phyloP scores from a whole-genome alignment of 768 basidiomycete genomes.

The Mycena polygramma region DNA sequence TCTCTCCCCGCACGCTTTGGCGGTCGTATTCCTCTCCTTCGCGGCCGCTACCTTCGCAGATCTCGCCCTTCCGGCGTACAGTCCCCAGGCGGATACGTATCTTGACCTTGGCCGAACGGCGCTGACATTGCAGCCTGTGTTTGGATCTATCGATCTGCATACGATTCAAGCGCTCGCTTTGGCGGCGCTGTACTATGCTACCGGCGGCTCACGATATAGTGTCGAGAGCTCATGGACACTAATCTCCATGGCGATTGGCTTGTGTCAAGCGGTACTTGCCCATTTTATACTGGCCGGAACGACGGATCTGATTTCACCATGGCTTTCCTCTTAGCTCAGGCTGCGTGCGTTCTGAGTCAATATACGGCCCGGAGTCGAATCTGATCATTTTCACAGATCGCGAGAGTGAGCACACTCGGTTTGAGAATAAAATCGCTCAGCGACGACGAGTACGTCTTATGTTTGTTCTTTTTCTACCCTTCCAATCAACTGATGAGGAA shows the following conservation, averaged over 20 bases:
- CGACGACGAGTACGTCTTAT: slow-evolving; percentile 6
- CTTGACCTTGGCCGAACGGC: slow-evolving; percentile 34
- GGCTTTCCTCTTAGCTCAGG: neutral
- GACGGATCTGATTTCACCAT: neutral
- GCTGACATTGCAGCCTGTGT: slow-evolving; percentile 28
- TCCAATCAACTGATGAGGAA: neutral
- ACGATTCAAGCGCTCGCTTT: slow-evolving; percentile 38
- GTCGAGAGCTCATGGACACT: slow-evolving; percentile 51
- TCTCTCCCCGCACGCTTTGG: slow-evolving; percentile 4
- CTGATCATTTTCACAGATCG: slow-evolving; percentile 9
- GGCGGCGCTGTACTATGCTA: slow-evolving; percentile 30
- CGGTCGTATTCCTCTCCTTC: slow-evolving; percentile 7
- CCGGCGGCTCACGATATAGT: slow-evolving; percentile 39
- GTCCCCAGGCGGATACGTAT: slow-evolving; percentile 36
- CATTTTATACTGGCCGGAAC: neutral
- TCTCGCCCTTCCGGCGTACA: slow-evolving; percentile 49
- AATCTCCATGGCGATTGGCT: slow-evolving; percentile 46
- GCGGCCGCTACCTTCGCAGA: slow-evolving; percentile 49
- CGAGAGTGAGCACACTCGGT: neutral
- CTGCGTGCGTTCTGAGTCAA: neutral
- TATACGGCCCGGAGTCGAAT: no score
- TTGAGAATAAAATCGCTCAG: slow-evolving; percentile 6
- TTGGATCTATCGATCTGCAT: slow-evolving; percentile 20
- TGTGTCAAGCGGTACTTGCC: slow-evolving; percentile 24
- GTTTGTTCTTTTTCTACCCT: neutral